These are phyloP conservation scores for Albizia julibrissin DNA, from an alignment of 306 rosid genomes.

Conservation along the genomic window DNA sequence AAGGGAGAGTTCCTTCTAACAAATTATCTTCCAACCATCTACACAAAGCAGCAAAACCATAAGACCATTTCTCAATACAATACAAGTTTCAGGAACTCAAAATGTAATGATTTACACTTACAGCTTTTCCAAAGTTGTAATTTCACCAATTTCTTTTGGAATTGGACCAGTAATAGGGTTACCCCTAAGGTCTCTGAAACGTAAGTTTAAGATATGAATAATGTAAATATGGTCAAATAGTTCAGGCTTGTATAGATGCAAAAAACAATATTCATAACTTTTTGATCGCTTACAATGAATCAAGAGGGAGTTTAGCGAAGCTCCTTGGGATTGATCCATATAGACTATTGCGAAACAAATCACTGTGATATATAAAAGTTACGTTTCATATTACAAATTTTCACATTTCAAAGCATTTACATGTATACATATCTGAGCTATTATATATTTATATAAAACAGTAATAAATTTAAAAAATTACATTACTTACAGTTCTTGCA, in stretches of 20 bases:
- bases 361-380: neutral
- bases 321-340: neutral
- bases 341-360: neutral
- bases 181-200: constrained; percentile 42
- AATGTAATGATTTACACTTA: constrained; percentile 33
- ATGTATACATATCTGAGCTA: too few species aligned
- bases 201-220: neutral
- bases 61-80: neutral
- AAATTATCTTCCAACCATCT: constrained; percentile 63
- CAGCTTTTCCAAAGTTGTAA: constrained; percentile 42
- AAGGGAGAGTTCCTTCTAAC: constrained; percentile 64
- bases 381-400: too few species aligned
- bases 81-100: neutral
- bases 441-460: too few species aligned
- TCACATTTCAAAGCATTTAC: neutral
- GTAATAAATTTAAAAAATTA: neutral
- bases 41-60: constrained; percentile 20
- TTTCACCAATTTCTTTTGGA: constrained; percentile 50
- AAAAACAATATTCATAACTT: neutral
- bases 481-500: neutral
- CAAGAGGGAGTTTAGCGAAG: neutral
- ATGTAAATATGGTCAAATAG: neutral
- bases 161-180: constrained; percentile 48
- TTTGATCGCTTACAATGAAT: neutral
- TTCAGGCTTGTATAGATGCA: too few species aligned